Conservation (phyloP, 1,284 basidiomycete genomes). For the Agaricales sp. region DNA sequence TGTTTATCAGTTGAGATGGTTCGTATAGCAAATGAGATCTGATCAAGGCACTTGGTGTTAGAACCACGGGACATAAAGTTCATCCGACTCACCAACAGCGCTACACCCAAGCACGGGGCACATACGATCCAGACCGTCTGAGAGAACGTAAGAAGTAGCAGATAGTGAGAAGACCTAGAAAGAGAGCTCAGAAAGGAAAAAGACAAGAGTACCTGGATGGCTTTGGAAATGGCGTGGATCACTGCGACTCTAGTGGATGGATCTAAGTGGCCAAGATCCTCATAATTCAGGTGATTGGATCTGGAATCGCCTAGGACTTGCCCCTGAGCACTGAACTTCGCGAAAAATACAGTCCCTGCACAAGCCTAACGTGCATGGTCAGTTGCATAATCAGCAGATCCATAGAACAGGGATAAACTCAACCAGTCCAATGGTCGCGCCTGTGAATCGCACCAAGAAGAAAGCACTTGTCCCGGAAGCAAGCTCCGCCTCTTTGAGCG, state of each 20-base stretch:
- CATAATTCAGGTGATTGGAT: constrained; percentile 22
- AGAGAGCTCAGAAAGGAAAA: too few relatives aligned
- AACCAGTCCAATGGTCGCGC: constrained; percentile 70
- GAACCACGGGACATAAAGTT: constrained; percentile 2
- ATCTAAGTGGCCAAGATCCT: constrained; percentile 33
- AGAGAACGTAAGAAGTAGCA: constrained; percentile 11
- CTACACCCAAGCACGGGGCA: constrained; percentile 43
- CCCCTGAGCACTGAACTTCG: constrained; percentile 35
- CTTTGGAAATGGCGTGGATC: constrained; percentile 35
- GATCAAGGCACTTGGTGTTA: constrained; percentile 6
- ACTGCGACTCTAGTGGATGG: constrained; percentile 28
- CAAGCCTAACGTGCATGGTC: too few relatives aligned
- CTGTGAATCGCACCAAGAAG: constrained; percentile 75
- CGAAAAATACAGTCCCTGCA: constrained; percentile 65
- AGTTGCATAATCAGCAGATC: too few relatives aligned
- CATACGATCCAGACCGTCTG: constrained; percentile 57
- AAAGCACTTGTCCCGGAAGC: constrained; percentile 76
- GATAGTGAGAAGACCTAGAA: too few relatives aligned
- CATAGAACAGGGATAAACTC: constrained; percentile 22
- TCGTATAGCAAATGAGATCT: constrained; percentile 23
- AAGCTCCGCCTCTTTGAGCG: constrained; percentile 50
- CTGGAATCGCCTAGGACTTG: constrained; percentile 34
- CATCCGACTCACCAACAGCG: constrained; percentile 32
- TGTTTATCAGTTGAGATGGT: constrained; percentile 13
- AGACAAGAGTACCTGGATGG: constrained; percentile 42